These are phyloP conservation scores for Neurospora discreta DNA, from an alignment of 495 filamentous ascomycete genomes.

Conservation along the genomic window DNA sequence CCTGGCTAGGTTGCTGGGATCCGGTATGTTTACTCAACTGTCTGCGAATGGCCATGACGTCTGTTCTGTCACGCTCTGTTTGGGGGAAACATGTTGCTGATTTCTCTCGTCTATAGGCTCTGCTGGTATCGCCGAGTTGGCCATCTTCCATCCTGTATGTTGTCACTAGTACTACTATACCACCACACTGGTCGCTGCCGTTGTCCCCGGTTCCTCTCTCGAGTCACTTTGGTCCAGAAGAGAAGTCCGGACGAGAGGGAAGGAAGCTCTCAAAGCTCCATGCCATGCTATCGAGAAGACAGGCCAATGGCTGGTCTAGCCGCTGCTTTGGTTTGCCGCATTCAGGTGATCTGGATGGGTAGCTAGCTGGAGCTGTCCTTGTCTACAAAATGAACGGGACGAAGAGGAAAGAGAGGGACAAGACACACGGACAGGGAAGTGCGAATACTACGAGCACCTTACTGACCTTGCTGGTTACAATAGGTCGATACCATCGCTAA, in stretches of 20 bases:
- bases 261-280: not conserved
- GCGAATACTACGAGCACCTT: not conserved
- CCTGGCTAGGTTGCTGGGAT: conserved; percentile 75
- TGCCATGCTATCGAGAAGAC: conserved; percentile 3
- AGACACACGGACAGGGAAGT: not conserved
- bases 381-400: not conserved
- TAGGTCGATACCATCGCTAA: conserved; percentile 98
- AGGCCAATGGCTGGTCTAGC: conserved; percentile 4
- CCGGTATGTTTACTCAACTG: conserved; percentile 47
- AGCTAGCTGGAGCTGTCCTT: not conserved
- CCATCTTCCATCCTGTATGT: conserved; percentile 90
- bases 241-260: not conserved
- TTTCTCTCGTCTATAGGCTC: conserved; percentile 43
- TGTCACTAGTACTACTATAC: not conserved
- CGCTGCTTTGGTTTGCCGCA: not conserved
- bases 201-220: not conserved
- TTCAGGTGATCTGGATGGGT: not conserved
- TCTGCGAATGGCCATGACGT: not conserved
- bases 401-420: not conserved
- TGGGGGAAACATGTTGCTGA: not conserved
- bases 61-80: not conserved
- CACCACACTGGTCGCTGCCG: not conserved
- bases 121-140: conserved; percentile 90
- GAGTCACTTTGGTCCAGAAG: not conserved
- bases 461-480: conserved; percentile 13